Percentiles rank a stretch among this genome's conserved stretches.
Evolutionary conservation across 2,329 filamentous ascomycete species (phyloP).

Genomic region (Diaporthe citriasiana): DNA sequence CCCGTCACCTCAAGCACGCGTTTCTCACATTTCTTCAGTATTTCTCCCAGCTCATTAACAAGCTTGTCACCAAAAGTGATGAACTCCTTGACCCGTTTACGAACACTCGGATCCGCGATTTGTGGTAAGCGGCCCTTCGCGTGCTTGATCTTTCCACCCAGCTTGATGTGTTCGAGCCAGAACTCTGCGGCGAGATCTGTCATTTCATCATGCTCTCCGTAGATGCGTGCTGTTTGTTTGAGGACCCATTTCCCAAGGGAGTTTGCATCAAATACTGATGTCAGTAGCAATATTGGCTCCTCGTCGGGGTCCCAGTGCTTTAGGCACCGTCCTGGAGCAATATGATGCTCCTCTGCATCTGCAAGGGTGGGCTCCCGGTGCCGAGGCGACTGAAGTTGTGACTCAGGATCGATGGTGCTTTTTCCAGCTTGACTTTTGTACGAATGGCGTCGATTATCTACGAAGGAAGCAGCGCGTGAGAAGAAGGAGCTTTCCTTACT

Average conservation of each 20-base stretch:
- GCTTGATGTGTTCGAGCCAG: constrained; percentile 14
- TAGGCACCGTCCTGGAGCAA: background rate
- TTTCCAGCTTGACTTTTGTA: background rate
- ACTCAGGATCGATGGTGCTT: background rate
- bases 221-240: background rate
- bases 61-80: background rate
- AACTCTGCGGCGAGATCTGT: constrained; percentile 7
- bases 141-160: constrained; percentile 4
- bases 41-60: background rate
- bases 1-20: background rate
- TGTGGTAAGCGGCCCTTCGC: background rate
- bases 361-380: constrained; percentile 1
- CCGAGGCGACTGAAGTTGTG: background rate
- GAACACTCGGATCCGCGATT: background rate
- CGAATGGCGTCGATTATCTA: constrained; percentile 6
- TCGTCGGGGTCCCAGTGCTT: constrained; percentile 9
- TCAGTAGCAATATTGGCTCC: constrained; percentile 8
- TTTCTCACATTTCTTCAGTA: constrained; percentile 7
- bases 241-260: background rate
- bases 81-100: background rate
- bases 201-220: constrained; percentile 18
- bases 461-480: background rate
- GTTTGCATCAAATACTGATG: background rate
- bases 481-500: background rate
- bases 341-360: background rate